Percentiles rank a stretch among this genome's conserved stretches.
These are phyloP conservation scores for Scheffersomyces coipomensis DNA, from an alignment of 805 yeast genomes.

Conservation along the genomic window DNA sequence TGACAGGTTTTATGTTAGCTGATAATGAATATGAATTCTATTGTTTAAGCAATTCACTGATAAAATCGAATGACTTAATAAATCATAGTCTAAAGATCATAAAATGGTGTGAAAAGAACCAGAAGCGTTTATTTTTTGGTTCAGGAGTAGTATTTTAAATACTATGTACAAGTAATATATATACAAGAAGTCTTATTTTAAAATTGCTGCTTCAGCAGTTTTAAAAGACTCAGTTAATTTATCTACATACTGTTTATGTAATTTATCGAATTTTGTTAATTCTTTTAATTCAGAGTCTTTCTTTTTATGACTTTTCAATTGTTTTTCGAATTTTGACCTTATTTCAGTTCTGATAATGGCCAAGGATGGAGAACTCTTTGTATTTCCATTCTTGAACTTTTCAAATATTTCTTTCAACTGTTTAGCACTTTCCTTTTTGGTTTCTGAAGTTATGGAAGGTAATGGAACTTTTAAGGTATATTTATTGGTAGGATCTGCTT, in stretches of 20 bases:
- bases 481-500: constrained; percentile 66
- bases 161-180: not conserved
- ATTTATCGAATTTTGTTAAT: constrained; percentile 61
- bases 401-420: constrained; percentile 68
- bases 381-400: constrained; percentile 50
- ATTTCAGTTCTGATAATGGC: constrained; percentile 43
- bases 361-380: constrained; percentile 47
- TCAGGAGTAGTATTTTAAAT: constrained; percentile 60
- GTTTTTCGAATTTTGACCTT: constrained; percentile 58
- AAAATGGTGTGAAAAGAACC: constrained; percentile 73
- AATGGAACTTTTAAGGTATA: constrained; percentile 72
- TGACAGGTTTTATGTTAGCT: constrained; percentile 37
- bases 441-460: constrained; percentile 72
- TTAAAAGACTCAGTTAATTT: constrained; percentile 58
- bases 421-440: constrained; percentile 55
- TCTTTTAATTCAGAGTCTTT: constrained; percentile 55
- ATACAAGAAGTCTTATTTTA: constrained; percentile 22
- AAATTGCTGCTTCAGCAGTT: constrained; percentile 50
- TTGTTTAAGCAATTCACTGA: constrained; percentile 41
- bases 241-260: constrained; percentile 63
- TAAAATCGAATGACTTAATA: constrained; percentile 56
- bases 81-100: constrained; percentile 63
- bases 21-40: constrained; percentile 34
- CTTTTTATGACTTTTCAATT: constrained; percentile 50
- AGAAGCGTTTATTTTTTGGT: constrained; percentile 66